These are phyloP conservation scores for Hypoxylon sp. DNA, from an alignment of 2,329 filamentous ascomycete species.

Conservation along the genomic window DNA sequence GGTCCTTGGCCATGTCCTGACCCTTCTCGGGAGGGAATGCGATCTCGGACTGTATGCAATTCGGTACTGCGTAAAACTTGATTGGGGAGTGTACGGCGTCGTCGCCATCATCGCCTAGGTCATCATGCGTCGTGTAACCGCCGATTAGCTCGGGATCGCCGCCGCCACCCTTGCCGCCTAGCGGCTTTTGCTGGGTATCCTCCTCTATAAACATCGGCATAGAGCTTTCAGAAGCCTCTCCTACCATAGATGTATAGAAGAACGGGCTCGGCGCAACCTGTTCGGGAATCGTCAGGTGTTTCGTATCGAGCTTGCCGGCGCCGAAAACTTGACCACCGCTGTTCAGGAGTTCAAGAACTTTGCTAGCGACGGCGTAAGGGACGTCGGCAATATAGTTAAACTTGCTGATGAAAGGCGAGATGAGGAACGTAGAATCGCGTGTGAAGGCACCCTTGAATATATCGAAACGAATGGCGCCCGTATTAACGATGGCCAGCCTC, in stretches of 20 bases:
- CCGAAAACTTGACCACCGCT: constrained; percentile 63
- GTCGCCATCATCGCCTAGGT: constrained; percentile 85
- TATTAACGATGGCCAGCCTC: constrained; percentile 83
- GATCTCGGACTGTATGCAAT: constrained; percentile 80
- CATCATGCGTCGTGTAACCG: constrained; percentile 92
- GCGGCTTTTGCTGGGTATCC: constrained; percentile 43
- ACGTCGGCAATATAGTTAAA: constrained; percentile 84
- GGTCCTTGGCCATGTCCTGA: constrained; percentile 56
- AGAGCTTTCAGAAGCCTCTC: constrained; percentile 17
- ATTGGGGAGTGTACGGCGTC: constrained; percentile 86
- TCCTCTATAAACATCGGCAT: constrained; percentile 29
- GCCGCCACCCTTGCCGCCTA: constrained; percentile 20
- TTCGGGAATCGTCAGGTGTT: constrained; percentile 64
- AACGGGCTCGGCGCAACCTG: constrained; percentile 45
- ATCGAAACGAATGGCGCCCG: constrained; percentile 92
- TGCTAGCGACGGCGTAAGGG: constrained; percentile 78
- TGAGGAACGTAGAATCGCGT: constrained; percentile 83
- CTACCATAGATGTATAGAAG: constrained; percentile 15
- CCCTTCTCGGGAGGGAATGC: constrained; percentile 62
- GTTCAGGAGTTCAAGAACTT: constrained; percentile 73
- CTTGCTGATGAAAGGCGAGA: constrained; percentile 87
- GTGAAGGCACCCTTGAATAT: constrained; percentile 95
- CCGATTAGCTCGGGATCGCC: constrained; percentile 49
- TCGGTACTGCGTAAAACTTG: constrained; percentile 81
- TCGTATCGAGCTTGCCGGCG: constrained; percentile 53